These are phyloP conservation scores for Pythium rishiriense DNA, from an alignment of 352 stramenopile genomes.

Conservation along the genomic window DNA sequence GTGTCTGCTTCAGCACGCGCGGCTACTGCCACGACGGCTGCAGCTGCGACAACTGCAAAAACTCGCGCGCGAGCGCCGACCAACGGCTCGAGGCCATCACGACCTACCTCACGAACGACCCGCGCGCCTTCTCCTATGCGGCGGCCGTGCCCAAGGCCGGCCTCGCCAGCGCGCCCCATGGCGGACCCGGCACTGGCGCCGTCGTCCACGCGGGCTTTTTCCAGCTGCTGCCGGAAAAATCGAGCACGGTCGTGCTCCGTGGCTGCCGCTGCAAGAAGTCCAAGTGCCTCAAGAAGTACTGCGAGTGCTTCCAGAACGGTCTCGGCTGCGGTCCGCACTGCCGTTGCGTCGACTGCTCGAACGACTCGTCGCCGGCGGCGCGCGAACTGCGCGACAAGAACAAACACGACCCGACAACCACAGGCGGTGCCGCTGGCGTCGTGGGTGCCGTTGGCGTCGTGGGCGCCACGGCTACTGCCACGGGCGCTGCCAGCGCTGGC, in stretches of 20 bases:
- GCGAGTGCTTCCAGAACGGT: conserved; percentile 96
- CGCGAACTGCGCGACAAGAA: conserved; percentile 34
- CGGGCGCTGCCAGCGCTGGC: background rate
- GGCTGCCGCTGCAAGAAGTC: conserved; percentile 97
- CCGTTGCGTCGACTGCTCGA: conserved; percentile 95
- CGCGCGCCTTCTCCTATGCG: conserved; percentile 72
- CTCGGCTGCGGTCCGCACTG: conserved; percentile 91
- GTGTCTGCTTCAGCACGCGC: conserved; percentile 79
- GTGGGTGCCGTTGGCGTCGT: background rate
- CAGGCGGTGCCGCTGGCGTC: conserved; percentile 1
- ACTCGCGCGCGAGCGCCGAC: conserved; percentile 50
- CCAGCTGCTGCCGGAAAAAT: conserved; percentile 75
- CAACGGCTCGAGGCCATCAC: conserved; percentile 77
- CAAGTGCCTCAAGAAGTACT: conserved; percentile 98
- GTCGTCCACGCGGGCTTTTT: conserved; percentile 41
- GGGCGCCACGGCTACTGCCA: background rate
- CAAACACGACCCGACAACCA: conserved; percentile 4
- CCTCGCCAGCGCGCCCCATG: background rate
- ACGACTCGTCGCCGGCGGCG: conserved; percentile 54
- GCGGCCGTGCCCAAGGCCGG: background rate
- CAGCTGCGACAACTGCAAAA: conserved; percentile 75
- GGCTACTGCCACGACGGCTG: conserved; percentile 79
- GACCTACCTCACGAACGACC: conserved; percentile 73
- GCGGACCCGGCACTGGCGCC: no score
- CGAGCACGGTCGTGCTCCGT: conserved; percentile 66